phyloP scores from a whole-genome alignment of 2,329 filamentous ascomycete species.

The Pseudogymnoascus sp. region DNA sequence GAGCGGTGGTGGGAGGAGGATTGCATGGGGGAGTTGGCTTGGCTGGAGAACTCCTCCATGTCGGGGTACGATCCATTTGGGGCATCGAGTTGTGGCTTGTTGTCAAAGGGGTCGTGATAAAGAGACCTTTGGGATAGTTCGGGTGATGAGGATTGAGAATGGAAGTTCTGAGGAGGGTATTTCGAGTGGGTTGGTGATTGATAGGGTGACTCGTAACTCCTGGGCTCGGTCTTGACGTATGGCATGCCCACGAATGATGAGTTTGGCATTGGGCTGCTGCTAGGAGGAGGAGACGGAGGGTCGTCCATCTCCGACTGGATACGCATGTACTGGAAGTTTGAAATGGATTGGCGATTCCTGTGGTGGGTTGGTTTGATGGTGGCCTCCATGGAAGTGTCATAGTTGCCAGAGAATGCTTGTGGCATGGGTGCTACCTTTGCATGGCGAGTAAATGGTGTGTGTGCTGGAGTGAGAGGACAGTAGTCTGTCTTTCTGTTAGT shows the following conservation, averaged over 20 bases:
- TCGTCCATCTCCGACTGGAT: slow-evolving; percentile 44
- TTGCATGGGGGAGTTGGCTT: slow-evolving; percentile 16
- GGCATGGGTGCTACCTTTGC: slow-evolving; percentile 21
- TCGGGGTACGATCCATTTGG: slow-evolving; percentile 14
- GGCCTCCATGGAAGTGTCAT: slow-evolving; percentile 59
- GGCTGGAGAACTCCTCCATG: slow-evolving; percentile 12
- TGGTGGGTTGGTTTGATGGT: slow-evolving; percentile 49
- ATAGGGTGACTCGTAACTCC: slow-evolving; percentile 21
- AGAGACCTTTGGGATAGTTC: slow-evolving; percentile 41
- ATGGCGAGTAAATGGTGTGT: slow-evolving; percentile 46
- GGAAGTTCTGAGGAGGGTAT: slow-evolving; percentile 41
- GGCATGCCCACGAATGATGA: slow-evolving; percentile 47
- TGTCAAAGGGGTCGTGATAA: slow-evolving; percentile 36
- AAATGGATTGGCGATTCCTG: slow-evolving; percentile 38
- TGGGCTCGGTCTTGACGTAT: slow-evolving; percentile 38
- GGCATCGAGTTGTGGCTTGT: slow-evolving; percentile 34
- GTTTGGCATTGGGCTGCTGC: slow-evolving; percentile 42
- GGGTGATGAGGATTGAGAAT: slow-evolving; percentile 38
- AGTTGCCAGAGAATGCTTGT: slow-evolving; percentile 50
- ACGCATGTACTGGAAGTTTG: slow-evolving; percentile 51
- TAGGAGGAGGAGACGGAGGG: slow-evolving; percentile 46
- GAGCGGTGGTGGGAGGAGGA: slow-evolving; percentile 41
- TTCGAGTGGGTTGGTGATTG: slow-evolving; percentile 23
- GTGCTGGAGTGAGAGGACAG: slow-evolving; percentile 59
- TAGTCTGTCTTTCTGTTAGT: slow-evolving; percentile 40